A percentile compares a stretch with the other conserved stretches of the same genome.
phyloP scores from a whole-genome alignment of 352 stramenopile species.

The Phytopythium cucurbitacearum region DNA sequence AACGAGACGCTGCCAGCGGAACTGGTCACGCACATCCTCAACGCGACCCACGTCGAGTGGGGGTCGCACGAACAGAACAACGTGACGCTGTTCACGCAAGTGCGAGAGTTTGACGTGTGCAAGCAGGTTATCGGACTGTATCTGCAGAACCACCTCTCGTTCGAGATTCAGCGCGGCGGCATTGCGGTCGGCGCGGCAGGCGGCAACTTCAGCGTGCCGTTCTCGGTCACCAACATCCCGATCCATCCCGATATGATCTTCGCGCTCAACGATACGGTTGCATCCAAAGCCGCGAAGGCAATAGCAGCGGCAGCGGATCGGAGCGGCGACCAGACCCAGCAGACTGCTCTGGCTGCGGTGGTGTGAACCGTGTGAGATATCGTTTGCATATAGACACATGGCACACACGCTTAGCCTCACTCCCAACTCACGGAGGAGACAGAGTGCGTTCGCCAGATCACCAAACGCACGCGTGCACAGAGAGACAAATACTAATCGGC shows the following conservation, averaged over 20 bases:
- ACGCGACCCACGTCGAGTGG: constrained; percentile 51
- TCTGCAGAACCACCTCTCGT: constrained; percentile 53
- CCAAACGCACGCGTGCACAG: neutral
- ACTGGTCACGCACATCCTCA: constrained; percentile 39
- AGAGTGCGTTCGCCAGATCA: neutral
- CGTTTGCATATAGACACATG: too few species aligned
- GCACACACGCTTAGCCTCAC: too few species aligned
- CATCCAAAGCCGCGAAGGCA: too few species aligned
- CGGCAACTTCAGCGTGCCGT: constrained; percentile 73
- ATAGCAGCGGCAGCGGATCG: constrained; percentile 7
- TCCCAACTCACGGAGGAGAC: too few species aligned
- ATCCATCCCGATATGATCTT: constrained; percentile 37
- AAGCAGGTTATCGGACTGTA: constrained; percentile 62
- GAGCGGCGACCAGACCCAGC: constrained; percentile 1
- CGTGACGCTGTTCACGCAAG: constrained; percentile 43
- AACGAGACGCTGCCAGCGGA: neutral
- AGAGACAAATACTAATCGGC: too few species aligned
- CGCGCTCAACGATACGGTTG: constrained; percentile 1
- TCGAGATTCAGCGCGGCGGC: constrained; percentile 57
- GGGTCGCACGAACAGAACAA: constrained; percentile 60
- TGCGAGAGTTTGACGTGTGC: constrained; percentile 62
- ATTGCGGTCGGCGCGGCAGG: constrained; percentile 53
- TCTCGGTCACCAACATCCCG: constrained; percentile 58
- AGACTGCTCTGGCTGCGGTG: neutral
- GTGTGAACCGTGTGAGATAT: too few species aligned